phyloP scores from a whole-genome alignment of 306 rosid genomes.

The Lathyrus tuberosus region DNA sequence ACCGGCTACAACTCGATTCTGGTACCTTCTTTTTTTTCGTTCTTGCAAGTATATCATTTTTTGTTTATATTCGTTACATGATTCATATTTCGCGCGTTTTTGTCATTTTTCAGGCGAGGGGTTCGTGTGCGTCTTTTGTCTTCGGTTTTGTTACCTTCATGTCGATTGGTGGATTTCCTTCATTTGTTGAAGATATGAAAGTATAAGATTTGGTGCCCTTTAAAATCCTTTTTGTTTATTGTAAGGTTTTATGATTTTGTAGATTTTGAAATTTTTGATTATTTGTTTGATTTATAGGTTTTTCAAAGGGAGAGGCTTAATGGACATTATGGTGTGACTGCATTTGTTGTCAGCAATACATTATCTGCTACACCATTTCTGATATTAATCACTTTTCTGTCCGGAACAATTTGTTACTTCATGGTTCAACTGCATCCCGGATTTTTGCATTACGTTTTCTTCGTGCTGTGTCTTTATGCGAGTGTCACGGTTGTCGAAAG shows the following conservation, averaged over 20 bases:
- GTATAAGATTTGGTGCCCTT: slow-evolving; percentile 36
- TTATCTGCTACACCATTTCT: slow-evolving; percentile 89
- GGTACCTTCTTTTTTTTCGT: slow-evolving; percentile 47
- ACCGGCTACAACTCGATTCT: slow-evolving; percentile 86
- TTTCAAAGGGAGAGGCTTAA: slow-evolving; percentile 97
- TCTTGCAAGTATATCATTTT: background rate
- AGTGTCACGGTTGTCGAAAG: slow-evolving; percentile 98
- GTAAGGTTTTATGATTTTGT: background rate
- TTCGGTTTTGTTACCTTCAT: slow-evolving; percentile 94
- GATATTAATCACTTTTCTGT: slow-evolving; percentile 76
- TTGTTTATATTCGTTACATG: too few species aligned
- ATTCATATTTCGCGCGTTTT: background rate
- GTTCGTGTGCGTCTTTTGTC: slow-evolving; percentile 97
- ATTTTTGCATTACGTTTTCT: slow-evolving; percentile 81
- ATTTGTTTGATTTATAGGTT: slow-evolving; percentile 52
- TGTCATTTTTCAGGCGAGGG: slow-evolving; percentile 70
- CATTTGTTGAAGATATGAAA: slow-evolving; percentile 99
- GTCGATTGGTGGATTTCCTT: slow-evolving; percentile 98
- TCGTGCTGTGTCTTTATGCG: slow-evolving; percentile 88
- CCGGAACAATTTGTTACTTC: slow-evolving; percentile 95
- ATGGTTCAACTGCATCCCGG: slow-evolving; percentile 97
- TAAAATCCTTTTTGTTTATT: background rate
- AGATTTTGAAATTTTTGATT: too few species aligned
- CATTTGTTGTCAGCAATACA: slow-evolving; percentile 87
- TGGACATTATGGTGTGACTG: slow-evolving; percentile 88